Percentiles rank a stretch among this genome's conserved stretches.
phyloP scores from a whole-genome alignment of 345 rosid genomes.

The Theobroma cacao region DNA sequence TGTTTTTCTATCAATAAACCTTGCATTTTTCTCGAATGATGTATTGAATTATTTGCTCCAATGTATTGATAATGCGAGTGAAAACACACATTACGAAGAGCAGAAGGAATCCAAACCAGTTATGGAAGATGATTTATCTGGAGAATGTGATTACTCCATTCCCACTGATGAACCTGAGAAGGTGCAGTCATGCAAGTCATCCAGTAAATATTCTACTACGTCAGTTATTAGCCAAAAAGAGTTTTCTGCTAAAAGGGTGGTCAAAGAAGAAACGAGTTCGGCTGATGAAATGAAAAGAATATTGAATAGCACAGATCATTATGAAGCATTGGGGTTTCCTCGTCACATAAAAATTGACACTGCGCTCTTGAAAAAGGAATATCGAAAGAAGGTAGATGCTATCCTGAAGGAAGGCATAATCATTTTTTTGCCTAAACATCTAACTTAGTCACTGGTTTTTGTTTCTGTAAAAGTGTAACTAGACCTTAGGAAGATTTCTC shows the following conservation, averaged over 20 bases:
- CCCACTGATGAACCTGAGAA: conserved; percentile 60
- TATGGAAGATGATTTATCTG: conserved; percentile 64
- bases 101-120: conserved; percentile 58
- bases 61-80: conserved; percentile 76
- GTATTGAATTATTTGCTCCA: conserved; percentile 66
- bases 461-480: neutral
- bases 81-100: conserved; percentile 55
- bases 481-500: neutral
- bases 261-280: conserved; percentile 55
- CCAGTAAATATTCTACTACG: conserved; percentile 51
- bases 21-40: conserved; percentile 88
- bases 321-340: conserved; percentile 77
- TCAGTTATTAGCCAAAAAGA: conserved; percentile 51
- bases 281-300: conserved; percentile 87
- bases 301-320: conserved; percentile 68
- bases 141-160: conserved; percentile 52
- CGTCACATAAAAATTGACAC: conserved; percentile 69
- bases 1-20: conserved; percentile 73
- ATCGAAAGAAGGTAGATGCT: conserved; percentile 70
- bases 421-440: conserved; percentile 2
- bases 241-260: conserved; percentile 39
- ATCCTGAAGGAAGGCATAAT: neutral
- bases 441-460: neutral
- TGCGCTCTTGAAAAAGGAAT: conserved; percentile 69
- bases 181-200: conserved; percentile 59